phyloP scores from a whole-genome alignment of 352 stramenopile genomes.

The Halophytophthora polymorphica region DNA sequence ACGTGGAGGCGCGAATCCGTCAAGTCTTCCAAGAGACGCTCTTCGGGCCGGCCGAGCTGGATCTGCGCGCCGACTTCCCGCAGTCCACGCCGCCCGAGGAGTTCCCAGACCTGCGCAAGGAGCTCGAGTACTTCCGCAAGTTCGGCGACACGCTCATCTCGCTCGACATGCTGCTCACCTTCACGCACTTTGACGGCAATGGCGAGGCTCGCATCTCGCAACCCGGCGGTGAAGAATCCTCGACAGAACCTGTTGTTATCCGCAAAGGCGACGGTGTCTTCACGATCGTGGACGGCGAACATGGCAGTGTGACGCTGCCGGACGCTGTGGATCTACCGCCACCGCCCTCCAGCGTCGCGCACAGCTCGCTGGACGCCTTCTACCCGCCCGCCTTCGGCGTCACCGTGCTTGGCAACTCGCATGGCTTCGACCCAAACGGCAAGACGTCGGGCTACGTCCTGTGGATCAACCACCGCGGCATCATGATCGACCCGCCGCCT shows the following conservation, averaged over 20 bases:
- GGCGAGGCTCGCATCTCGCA: slow-evolving; percentile 54
- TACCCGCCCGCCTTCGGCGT: slow-evolving; percentile 94
- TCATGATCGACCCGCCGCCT: slow-evolving; percentile 97
- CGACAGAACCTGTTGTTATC: slow-evolving; percentile 40
- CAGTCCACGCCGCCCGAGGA: slow-evolving; percentile 45
- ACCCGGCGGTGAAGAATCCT: slow-evolving; percentile 40
- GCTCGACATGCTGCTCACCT: slow-evolving; percentile 87
- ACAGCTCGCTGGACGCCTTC: slow-evolving; percentile 68
- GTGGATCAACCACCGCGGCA: slow-evolving; percentile 95
- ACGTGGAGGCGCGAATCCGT: slow-evolving; percentile 79
- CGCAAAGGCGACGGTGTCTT: slow-evolving; percentile 64
- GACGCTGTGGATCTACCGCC: slow-evolving; percentile 57
- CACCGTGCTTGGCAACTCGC: slow-evolving; percentile 94
- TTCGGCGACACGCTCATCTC: slow-evolving; percentile 89
- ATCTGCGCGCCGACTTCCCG: slow-evolving; percentile 77
- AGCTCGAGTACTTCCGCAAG: slow-evolving; percentile 89
- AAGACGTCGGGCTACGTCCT: slow-evolving; percentile 95
- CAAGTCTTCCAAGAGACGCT: slow-evolving; percentile 90
- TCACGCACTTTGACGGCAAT: slow-evolving; percentile 81
- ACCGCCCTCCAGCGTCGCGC: slow-evolving; percentile 27
- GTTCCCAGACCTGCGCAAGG: slow-evolving; percentile 75
- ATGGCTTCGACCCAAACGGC: slow-evolving; percentile 94
- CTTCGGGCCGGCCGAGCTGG: slow-evolving; percentile 71
- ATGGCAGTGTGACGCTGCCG: slow-evolving; percentile 52
- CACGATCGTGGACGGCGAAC: slow-evolving; percentile 51